These are phyloP conservation scores for Zizania palustris DNA, from an alignment of 202 grass and related monocot species.

Conservation along the genomic window DNA sequence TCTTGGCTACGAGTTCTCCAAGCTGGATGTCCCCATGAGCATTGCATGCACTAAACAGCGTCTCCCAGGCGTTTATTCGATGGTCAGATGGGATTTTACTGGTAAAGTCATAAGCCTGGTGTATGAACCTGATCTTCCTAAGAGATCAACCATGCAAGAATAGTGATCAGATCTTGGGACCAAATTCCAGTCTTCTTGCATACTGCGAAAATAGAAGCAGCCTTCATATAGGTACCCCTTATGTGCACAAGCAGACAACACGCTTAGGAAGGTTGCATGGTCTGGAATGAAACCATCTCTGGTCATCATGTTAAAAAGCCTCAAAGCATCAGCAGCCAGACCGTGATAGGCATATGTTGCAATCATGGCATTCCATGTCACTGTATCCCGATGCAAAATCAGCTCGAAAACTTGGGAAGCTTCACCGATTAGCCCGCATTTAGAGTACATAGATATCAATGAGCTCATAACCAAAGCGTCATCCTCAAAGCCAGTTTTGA, in stretches of 20 bases:
- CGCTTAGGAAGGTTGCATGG: constrained; percentile 67
- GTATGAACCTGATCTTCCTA: constrained; percentile 66
- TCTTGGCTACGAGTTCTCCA: constrained; percentile 61
- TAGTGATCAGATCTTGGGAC: constrained; percentile 73
- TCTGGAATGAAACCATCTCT: constrained; percentile 59
- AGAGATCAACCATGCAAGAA: constrained; percentile 81
- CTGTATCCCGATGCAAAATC: constrained; percentile 58
- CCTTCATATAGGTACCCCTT: constrained; percentile 76
- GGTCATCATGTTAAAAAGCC: constrained; percentile 59
- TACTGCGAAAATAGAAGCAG: constrained; percentile 60
- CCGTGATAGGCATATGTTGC: constrained; percentile 76
- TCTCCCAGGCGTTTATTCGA: constrained; percentile 70
- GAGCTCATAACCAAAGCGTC: constrained; percentile 80
- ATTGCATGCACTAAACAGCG: constrained; percentile 76
- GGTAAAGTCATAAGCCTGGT: constrained; percentile 64
- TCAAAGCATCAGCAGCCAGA: constrained; percentile 59
- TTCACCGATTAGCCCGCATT: constrained; percentile 65
- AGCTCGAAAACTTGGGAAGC: constrained; percentile 56
- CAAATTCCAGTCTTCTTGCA: constrained; percentile 70
- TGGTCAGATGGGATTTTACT: constrained; percentile 54
- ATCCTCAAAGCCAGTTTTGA: constrained; percentile 65
- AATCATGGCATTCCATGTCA: constrained; percentile 87
- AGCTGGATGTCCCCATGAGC: constrained; percentile 65
- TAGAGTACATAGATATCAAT: constrained; percentile 80
- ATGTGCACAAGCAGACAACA: constrained; percentile 71